Percentiles rank a stretch among this genome's conserved stretches.
Conservation (phyloP, 2,329 filamentous ascomycete genomes). For the Exserohilum turcica region DNA sequence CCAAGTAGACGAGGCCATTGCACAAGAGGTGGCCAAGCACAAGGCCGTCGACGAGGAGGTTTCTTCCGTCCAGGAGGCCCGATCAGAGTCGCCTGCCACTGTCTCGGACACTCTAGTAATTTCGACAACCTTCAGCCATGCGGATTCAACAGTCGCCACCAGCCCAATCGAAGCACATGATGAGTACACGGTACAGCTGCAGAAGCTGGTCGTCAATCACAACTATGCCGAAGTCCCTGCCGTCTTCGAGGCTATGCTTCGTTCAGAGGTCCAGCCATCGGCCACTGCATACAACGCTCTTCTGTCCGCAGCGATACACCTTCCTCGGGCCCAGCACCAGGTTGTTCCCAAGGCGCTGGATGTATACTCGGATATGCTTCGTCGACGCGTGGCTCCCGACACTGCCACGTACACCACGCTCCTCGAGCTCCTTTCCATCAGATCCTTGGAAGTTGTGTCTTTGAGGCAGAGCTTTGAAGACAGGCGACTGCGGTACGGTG, state of each 20-base stretch:
- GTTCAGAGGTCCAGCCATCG: conserved; percentile 78
- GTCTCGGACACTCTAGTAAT: conserved; percentile 36
- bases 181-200: conserved; percentile 78
- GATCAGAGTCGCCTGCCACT: conserved; percentile 40
- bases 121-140: conserved; percentile 34
- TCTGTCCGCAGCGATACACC: conserved; percentile 79
- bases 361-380: conserved; percentile 95
- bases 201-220: conserved; percentile 70
- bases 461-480: conserved; percentile 77
- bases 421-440: conserved; percentile 78
- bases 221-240: conserved; percentile 87
- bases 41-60: conserved; percentile 51
- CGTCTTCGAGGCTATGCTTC: conserved; percentile 88
- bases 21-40: conserved; percentile 72
- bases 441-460: conserved; percentile 77
- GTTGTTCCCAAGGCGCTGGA: conserved; percentile 89
- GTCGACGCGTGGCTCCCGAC: conserved; percentile 79
- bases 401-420: conserved; percentile 86
- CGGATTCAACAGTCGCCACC: conserved; percentile 60
- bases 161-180: conserved; percentile 65
- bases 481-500: conserved; percentile 82
- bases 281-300: conserved; percentile 91
- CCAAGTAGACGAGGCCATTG: conserved; percentile 82
- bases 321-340: conserved; percentile 79
- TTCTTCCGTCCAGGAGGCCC: conserved; percentile 34